These are phyloP conservation scores for Vitis hybrid DNA, from an alignment of 177 flowering plant species.

Conservation along the genomic window DNA sequence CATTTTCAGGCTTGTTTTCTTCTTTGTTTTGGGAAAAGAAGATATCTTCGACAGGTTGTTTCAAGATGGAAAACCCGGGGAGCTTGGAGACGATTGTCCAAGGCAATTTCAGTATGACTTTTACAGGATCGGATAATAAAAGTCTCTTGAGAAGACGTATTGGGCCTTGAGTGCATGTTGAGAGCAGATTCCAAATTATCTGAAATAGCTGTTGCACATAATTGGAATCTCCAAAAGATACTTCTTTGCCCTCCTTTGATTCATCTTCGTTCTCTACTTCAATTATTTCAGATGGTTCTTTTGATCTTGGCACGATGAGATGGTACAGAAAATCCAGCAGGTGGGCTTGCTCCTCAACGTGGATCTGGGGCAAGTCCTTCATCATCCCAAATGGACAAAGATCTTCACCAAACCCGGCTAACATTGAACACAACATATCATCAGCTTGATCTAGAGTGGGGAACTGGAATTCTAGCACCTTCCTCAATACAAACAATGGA, in stretches of 20 bases:
- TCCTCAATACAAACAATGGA: conserved; percentile 37
- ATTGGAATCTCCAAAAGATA: neutral
- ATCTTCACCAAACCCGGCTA: conserved; percentile 30
- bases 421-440: conserved; percentile 23
- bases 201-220: neutral
- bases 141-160: neutral
- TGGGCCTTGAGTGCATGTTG: neutral
- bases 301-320: conserved; percentile 18
- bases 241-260: neutral
- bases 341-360: conserved; percentile 18
- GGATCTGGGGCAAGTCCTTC: neutral
- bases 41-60: no score
- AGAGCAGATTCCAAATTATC: conserved; percentile 6
- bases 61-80: conserved; percentile 13
- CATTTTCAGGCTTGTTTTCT: conserved; percentile 10
- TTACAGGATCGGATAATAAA: conserved; percentile 10
- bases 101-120: conserved; percentile 18
- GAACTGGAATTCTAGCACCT: conserved; percentile 22
- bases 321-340: conserved; percentile 37
- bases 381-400: conserved; percentile 33
- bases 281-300: conserved; percentile 9
- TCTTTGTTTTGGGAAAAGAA: neutral
- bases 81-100: conserved; percentile 20
- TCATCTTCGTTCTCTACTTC: conserved; percentile 16
- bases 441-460: conserved; percentile 24